Conservation (phyloP, 2,329 filamentous ascomycete species). For the Talaromyces sp. region DNA sequence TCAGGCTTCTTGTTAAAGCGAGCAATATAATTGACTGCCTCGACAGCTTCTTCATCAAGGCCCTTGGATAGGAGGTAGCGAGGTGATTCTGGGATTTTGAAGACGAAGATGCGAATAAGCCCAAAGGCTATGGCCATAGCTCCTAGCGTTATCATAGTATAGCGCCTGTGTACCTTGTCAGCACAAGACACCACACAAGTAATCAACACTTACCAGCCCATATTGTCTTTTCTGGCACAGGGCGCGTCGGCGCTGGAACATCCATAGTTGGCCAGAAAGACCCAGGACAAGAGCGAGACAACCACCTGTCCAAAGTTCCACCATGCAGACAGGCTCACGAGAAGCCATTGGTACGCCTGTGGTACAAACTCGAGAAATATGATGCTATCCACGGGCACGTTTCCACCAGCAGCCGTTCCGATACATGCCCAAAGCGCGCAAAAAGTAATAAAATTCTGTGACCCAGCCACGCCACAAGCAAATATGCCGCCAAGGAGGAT, state of each 20-base stretch:
- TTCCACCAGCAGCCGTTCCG: conserved; percentile 24
- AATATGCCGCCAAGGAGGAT: conserved; percentile 38
- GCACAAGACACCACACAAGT: not conserved
- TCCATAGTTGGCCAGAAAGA: conserved; percentile 25
- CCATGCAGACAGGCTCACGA: conserved; percentile 42
- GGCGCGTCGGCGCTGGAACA: conserved; percentile 22
- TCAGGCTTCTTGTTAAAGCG: conserved; percentile 23
- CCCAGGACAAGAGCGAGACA: conserved; percentile 25
- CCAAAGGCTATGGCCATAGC: conserved; percentile 22
- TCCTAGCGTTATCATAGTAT: conserved; percentile 24
- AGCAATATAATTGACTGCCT: conserved; percentile 40
- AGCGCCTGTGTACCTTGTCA: conserved; percentile 6
- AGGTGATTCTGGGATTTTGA: conserved; percentile 27
- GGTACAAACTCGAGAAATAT: conserved; percentile 28
- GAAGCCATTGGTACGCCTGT: conserved; percentile 23
- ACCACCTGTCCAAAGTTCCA: conserved; percentile 46
- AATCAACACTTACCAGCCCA: conserved; percentile 23
- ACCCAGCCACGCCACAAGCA: conserved; percentile 20
- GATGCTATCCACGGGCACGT: conserved; percentile 24
- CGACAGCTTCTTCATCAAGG: conserved; percentile 45
- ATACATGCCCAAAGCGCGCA: conserved; percentile 26
- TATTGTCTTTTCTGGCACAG: conserved; percentile 20
- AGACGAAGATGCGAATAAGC: conserved; percentile 22
- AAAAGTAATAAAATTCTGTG: conserved; percentile 23
- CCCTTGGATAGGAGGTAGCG: conserved; percentile 26